These are phyloP conservation scores for Trypanosoma lewisi DNA, from an alignment of 208 protist species.

Conservation along the genomic window DNA sequence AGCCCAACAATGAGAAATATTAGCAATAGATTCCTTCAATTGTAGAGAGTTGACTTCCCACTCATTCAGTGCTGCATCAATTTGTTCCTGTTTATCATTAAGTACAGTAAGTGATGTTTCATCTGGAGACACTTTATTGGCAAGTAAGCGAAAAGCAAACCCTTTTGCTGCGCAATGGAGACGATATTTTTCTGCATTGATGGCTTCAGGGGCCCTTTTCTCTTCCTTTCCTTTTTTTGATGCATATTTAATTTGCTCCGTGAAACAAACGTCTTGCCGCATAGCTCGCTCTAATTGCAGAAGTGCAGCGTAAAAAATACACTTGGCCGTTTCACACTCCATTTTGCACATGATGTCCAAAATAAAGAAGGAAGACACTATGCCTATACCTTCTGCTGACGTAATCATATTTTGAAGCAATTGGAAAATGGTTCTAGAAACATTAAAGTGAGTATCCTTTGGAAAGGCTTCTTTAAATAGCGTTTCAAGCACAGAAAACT, in stretches of 20 bases:
- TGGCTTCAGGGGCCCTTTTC: slow-evolving; percentile 57
- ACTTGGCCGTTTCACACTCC: slow-evolving; percentile 51
- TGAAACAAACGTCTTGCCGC: slow-evolving; percentile 58
- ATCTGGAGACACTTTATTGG: slow-evolving; percentile 30
- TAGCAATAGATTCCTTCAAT: slow-evolving; percentile 59
- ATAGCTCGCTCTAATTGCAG: slow-evolving; percentile 64
- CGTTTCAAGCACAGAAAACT: slow-evolving; percentile 41
- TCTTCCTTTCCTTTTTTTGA: slow-evolving; percentile 70
- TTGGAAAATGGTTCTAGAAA: slow-evolving; percentile 32
- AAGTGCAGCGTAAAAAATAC: slow-evolving; percentile 57
- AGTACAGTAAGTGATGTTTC: slow-evolving; percentile 46
- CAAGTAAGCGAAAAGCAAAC: slow-evolving; percentile 66
- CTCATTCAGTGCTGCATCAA: slow-evolving; percentile 55
- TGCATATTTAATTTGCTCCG: slow-evolving; percentile 72
- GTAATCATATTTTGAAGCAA: slow-evolving; percentile 43
- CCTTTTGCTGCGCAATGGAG: slow-evolving; percentile 65
- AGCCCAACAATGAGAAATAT: slow-evolving; percentile 58
- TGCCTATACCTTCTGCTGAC: slow-evolving; percentile 42
- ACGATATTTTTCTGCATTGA: slow-evolving; percentile 56
- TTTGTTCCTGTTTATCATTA: slow-evolving; percentile 51
- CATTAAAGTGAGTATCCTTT: slow-evolving; percentile 35
- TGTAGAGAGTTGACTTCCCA: slow-evolving; percentile 52
- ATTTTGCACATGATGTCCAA: slow-evolving; percentile 55
- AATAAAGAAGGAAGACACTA: slow-evolving; percentile 53
- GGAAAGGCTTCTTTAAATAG: slow-evolving; percentile 56